Conservation (phyloP, 2,329 filamentous ascomycete species). For the Monosporascus sp. region DNA sequence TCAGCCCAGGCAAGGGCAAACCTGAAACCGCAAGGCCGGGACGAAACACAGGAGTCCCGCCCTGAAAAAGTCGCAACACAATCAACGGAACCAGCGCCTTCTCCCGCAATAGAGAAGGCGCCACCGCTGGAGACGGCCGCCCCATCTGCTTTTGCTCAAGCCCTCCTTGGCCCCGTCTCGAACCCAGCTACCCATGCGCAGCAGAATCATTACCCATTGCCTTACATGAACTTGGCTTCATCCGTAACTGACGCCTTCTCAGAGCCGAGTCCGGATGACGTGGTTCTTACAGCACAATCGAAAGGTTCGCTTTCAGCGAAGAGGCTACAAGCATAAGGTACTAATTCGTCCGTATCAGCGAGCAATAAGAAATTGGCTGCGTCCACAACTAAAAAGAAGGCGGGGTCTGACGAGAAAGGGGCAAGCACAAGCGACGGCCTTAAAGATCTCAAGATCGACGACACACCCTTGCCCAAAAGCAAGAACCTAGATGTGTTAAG, state of each 20-base stretch:
- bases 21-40: background rate
- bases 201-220: slow-evolving; percentile 35
- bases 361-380: slow-evolving; percentile 40
- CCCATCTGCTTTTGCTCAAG: slow-evolving; percentile 54
- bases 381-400: slow-evolving; percentile 35
- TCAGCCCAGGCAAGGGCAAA: background rate
- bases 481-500: slow-evolving; percentile 82
- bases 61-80: background rate
- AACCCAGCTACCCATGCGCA: slow-evolving; percentile 15
- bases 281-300: slow-evolving; percentile 81
- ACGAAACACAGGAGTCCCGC: slow-evolving; percentile 21
- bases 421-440: slow-evolving; percentile 28
- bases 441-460: slow-evolving; percentile 41
- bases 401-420: slow-evolving; percentile 27
- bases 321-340: slow-evolving; percentile 44
- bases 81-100: slow-evolving; percentile 1
- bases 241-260: slow-evolving; percentile 62
- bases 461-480: slow-evolving; percentile 54
- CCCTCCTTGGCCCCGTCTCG: slow-evolving; percentile 41
- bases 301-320: slow-evolving; percentile 69
- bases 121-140: slow-evolving; percentile 11
- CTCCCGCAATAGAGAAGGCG: background rate
- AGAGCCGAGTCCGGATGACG: slow-evolving; percentile 85
- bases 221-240: slow-evolving; percentile 44
- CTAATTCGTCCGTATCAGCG: slow-evolving; percentile 47